These are phyloP conservation scores for Penicillium sp. DNA, from an alignment of 2,329 filamentous ascomycete genomes.

Conservation along the genomic window DNA sequence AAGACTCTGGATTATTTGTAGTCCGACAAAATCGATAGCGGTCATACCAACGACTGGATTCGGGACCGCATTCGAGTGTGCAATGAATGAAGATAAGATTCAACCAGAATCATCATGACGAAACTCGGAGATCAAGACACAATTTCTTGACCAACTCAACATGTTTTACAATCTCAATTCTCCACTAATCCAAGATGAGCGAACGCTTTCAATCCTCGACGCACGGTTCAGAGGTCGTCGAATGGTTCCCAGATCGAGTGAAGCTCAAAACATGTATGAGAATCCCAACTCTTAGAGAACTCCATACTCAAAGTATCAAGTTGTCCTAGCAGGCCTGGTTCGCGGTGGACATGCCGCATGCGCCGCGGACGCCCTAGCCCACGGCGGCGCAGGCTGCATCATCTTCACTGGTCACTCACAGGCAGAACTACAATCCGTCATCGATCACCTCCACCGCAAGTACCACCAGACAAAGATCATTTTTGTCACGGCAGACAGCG, in stretches of 20 bases:
- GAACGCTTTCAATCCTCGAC: constrained; percentile 23
- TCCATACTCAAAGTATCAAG: constrained; percentile 9
- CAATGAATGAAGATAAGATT: background rate
- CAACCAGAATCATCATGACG: background rate
- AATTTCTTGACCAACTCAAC: too few species aligned
- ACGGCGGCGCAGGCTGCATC: constrained; percentile 24
- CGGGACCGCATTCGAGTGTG: too few species aligned
- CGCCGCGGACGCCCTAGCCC: constrained; percentile 27
- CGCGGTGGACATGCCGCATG: constrained; percentile 23
- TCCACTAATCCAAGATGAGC: constrained; percentile 11
- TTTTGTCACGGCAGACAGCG: constrained; percentile 17
- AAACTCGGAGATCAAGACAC: background rate
- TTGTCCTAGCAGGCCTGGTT: constrained; percentile 27
- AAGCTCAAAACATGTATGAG: constrained; percentile 29
- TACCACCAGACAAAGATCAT: constrained; percentile 19
- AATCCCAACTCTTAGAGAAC: background rate
- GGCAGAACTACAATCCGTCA: constrained; percentile 23
- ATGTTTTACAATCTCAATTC: background rate
- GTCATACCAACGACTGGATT: too few species aligned
- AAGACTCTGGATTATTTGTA: too few species aligned
- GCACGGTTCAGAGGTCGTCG: constrained; percentile 29
- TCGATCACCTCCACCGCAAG: constrained; percentile 22
- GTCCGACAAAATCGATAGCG: too few species aligned
- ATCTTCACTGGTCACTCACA: constrained; percentile 28
- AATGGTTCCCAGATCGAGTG: constrained; percentile 27